phyloP scores from a whole-genome alignment of 164 flowering plant genomes.

The Tinospora cordifolia region DNA sequence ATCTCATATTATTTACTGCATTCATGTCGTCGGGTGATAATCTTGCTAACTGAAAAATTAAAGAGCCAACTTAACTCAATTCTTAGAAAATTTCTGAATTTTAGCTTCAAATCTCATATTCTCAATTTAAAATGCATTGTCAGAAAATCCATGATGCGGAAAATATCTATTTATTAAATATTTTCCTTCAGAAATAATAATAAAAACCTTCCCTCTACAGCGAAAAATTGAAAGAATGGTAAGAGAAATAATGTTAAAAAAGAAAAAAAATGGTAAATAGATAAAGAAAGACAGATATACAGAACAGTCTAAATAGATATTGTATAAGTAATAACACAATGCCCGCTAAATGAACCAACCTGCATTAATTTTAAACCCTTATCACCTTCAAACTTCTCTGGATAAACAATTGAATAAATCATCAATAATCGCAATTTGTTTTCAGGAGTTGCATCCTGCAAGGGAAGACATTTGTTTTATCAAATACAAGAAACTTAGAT shows the following conservation, averaged over 20 bases:
- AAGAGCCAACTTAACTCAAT: neutral
- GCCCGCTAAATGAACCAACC: slow-evolving; percentile 30
- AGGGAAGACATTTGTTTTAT: slow-evolving; percentile 13
- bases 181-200: no score
- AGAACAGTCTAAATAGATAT: neutral
- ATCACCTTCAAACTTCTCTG: slow-evolving; percentile 97
- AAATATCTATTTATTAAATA: no score
- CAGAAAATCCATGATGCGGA: neutral
- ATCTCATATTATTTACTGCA: slow-evolving; percentile 69
- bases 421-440: slow-evolving; percentile 82
- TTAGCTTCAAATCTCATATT: no score
- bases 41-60: slow-evolving; percentile 59
- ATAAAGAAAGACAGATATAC: neutral
- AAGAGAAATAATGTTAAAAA: no score
- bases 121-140: neutral
- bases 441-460: slow-evolving; percentile 72
- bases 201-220: neutral
- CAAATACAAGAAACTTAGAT: neutral
- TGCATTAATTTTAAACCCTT: slow-evolving; percentile 88
- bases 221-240: neutral
- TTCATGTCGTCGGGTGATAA: slow-evolving; percentile 74
- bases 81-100: no score
- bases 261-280: no score
- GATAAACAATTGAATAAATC: slow-evolving; percentile 80
- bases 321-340: neutral